phyloP scores from a whole-genome alignment of 2,329 filamentous ascomycete species.

The Corynespora cassiicola region DNA sequence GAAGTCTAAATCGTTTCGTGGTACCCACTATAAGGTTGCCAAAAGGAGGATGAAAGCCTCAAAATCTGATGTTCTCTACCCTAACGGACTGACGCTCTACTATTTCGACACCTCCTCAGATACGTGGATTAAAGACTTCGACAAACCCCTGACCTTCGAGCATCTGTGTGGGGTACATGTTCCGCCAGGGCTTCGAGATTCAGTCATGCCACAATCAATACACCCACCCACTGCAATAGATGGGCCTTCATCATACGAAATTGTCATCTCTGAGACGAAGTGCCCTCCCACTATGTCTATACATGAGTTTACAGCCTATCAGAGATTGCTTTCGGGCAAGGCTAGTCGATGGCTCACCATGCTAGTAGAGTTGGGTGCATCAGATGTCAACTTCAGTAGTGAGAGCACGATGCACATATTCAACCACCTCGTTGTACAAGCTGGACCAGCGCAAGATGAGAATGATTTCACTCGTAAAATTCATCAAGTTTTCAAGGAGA shows the following conservation, averaged over 20 bases:
- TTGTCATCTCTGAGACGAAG: slow-evolving; percentile 55
- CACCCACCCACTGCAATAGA: slow-evolving; percentile 20
- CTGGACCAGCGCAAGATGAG: slow-evolving; percentile 55
- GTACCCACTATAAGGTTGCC: slow-evolving; percentile 53
- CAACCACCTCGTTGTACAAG: slow-evolving; percentile 59
- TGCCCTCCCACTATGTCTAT: slow-evolving; percentile 54
- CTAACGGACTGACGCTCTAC: slow-evolving; percentile 52
- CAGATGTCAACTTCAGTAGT: slow-evolving; percentile 65
- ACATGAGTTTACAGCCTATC: slow-evolving; percentile 61
- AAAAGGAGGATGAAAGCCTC: slow-evolving; percentile 31
- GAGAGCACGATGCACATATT: slow-evolving; percentile 58
- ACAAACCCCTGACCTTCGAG: slow-evolving; percentile 46
- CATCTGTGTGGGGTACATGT: slow-evolving; percentile 23
- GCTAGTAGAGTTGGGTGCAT: slow-evolving; percentile 55
- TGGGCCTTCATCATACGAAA: slow-evolving; percentile 59
- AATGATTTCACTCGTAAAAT: slow-evolving; percentile 47
- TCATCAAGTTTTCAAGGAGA: slow-evolving; percentile 58
- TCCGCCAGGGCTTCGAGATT: slow-evolving; percentile 17
- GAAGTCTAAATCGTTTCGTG: slow-evolving; percentile 50
- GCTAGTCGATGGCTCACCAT: slow-evolving; percentile 55
- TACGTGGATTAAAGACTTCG: slow-evolving; percentile 47
- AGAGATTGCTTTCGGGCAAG: slow-evolving; percentile 53
- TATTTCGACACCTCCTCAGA: slow-evolving; percentile 53
- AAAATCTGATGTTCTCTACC: slow-evolving; percentile 48
- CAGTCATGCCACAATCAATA: slow-evolving; percentile 36